phyloP scores from a whole-genome alignment of 2,329 filamentous ascomycete genomes.

The Graphiopsis chlorocephala region DNA sequence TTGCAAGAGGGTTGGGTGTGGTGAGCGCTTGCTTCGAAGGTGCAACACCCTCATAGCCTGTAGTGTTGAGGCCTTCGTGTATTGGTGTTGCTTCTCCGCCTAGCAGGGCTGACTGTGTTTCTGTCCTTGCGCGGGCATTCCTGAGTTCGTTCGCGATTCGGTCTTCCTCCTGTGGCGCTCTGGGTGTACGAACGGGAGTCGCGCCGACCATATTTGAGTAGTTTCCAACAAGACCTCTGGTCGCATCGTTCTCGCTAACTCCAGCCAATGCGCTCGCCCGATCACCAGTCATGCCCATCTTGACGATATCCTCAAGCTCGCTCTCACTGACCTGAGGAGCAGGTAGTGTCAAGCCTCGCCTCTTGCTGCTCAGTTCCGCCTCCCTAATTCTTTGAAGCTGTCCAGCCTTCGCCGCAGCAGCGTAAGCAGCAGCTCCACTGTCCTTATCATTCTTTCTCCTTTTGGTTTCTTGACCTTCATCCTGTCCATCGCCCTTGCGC shows the following conservation, averaged over 20 bases:
- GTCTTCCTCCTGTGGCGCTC: constrained; percentile 88
- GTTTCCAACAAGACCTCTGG: constrained; percentile 79
- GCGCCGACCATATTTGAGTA: constrained; percentile 78
- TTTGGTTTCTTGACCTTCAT: constrained; percentile 69
- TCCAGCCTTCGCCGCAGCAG: constrained; percentile 87
- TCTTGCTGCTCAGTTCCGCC: constrained; percentile 94
- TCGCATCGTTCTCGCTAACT: constrained; percentile 71
- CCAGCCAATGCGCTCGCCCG: constrained; percentile 73
- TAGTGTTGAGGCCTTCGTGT: constrained; percentile 75
- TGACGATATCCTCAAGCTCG: constrained; percentile 95
- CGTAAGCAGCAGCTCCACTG: constrained; percentile 71
- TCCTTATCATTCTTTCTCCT: constrained; percentile 86
- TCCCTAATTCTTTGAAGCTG: constrained; percentile 93
- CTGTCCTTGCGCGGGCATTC: constrained; percentile 87
- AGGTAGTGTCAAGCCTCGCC: constrained; percentile 77
- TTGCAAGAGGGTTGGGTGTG: constrained; percentile 96
- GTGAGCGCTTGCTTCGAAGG: constrained; percentile 76
- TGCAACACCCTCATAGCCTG: constrained; percentile 81
- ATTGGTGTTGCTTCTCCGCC: constrained; percentile 93
- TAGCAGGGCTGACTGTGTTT: constrained; percentile 88
- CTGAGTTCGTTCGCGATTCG: constrained; percentile 94
- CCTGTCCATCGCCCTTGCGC: constrained; percentile 86
- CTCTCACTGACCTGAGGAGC: constrained; percentile 87
- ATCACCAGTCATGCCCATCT: constrained; percentile 95
- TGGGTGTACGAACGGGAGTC: constrained; percentile 88